Evolutionary conservation across 2,329 filamentous ascomycete genomes (phyloP).

Genomic region (Alternaria consortialis): DNA sequence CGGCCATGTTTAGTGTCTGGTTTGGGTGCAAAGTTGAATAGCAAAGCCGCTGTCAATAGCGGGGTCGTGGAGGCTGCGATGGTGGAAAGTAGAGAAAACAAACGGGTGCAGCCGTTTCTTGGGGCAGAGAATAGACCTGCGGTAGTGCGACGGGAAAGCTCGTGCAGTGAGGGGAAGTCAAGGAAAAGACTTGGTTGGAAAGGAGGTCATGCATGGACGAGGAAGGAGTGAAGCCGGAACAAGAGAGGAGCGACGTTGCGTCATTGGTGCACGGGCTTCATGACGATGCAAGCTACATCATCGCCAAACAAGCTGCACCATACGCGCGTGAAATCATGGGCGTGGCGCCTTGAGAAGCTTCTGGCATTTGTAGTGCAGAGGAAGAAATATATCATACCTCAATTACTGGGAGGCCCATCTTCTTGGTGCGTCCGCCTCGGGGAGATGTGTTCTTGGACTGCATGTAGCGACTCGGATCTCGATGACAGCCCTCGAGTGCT

Average conservation of each 20-base stretch:
- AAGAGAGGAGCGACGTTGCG: slow-evolving; percentile 29
- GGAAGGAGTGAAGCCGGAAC: slow-evolving; percentile 31
- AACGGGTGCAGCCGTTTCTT: slow-evolving; percentile 30
- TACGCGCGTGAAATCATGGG: slow-evolving; percentile 21
- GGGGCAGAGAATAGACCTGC: slow-evolving; percentile 17
- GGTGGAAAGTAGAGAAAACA: slow-evolving; percentile 8
- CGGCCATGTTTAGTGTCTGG: slow-evolving; percentile 61
- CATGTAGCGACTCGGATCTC: slow-evolving; percentile 19
- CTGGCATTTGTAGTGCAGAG: neutral
- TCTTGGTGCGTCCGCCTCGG: slow-evolving; percentile 25
- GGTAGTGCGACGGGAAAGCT: slow-evolving; percentile 23
- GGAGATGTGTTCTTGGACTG: slow-evolving; percentile 28
- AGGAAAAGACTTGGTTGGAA: slow-evolving; percentile 26
- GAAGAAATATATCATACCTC: slow-evolving; percentile 39
- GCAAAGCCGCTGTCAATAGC: slow-evolving; percentile 26
- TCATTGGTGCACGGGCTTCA: slow-evolving; percentile 20
- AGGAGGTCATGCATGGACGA: slow-evolving; percentile 34
- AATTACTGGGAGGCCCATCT: slow-evolving; percentile 43
- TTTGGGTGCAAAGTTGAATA: slow-evolving; percentile 9
- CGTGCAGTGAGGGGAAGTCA: slow-evolving; percentile 18
- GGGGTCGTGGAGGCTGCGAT: slow-evolving; percentile 30
- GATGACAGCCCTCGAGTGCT: slow-evolving; percentile 6
- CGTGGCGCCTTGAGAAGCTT: slow-evolving; percentile 2
- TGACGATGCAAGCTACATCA: slow-evolving; percentile 41
- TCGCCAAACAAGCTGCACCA: slow-evolving; percentile 29